phyloP scores from a whole-genome alignment of 140 eudicot species.

The Erigeron philadelphicus region DNA sequence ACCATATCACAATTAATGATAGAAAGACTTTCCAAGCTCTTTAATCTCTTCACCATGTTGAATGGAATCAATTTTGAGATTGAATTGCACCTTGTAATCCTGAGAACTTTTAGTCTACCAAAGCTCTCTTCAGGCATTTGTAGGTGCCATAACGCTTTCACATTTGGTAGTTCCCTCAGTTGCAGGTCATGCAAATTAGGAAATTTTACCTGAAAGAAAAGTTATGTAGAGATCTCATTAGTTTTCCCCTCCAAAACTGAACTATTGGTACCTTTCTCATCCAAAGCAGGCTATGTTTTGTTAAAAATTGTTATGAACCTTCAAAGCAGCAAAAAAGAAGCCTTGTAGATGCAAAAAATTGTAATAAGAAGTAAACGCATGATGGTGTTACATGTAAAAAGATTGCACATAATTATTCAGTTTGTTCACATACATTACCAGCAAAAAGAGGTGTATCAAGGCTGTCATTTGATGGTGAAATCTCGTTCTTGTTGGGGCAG shows the following conservation, averaged over 20 bases:
- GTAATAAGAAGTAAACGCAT: slow-evolving; percentile 12
- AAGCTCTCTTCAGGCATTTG: slow-evolving; percentile 29
- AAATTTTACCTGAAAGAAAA: slow-evolving; percentile 20
- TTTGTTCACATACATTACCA: slow-evolving; percentile 17
- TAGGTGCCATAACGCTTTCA: slow-evolving; percentile 28
- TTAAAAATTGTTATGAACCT: background rate
- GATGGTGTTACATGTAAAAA: background rate
- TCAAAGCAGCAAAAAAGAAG: background rate
- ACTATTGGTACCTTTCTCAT: background rate
- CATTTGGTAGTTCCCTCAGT: slow-evolving; percentile 17
- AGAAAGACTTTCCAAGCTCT: slow-evolving; percentile 18
- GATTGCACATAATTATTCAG: background rate
- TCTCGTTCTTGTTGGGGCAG: slow-evolving; percentile 23
- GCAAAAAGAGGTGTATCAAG: slow-evolving; percentile 22
- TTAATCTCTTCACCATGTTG: slow-evolving; percentile 24
- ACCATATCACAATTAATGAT: slow-evolving; percentile 23
- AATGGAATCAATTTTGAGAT: slow-evolving; percentile 22
- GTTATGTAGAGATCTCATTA: background rate
- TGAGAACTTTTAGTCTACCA: slow-evolving; percentile 21
- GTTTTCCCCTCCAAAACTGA: background rate
- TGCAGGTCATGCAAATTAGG: slow-evolving; percentile 25
- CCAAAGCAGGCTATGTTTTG: background rate
- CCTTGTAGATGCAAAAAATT: background rate
- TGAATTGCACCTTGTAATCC: slow-evolving; percentile 21
- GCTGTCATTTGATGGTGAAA: slow-evolving; percentile 19